Conservation (phyloP, 2,329 filamentous ascomycete genomes). For the Fusarium mundagurra region DNA sequence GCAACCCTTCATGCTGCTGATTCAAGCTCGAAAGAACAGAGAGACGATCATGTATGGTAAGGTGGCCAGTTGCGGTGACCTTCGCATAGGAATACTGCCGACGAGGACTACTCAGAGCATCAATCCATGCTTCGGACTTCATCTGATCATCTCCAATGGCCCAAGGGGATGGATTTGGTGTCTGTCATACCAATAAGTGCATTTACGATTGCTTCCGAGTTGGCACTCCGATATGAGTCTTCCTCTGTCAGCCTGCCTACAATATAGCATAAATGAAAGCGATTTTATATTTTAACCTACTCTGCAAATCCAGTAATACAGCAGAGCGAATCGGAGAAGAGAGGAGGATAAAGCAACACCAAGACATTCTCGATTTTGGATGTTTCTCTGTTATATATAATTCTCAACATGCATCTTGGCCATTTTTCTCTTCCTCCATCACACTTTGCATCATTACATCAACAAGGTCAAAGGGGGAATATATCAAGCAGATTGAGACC, state of each 20-base stretch:
- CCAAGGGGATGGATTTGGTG: background rate
- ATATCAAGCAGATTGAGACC: background rate
- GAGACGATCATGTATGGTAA: background rate
- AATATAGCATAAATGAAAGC: background rate
- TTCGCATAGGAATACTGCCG: background rate
- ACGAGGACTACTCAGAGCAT: background rate
- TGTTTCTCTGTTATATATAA: background rate
- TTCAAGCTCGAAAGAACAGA: background rate
- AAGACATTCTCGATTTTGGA: accelerated
- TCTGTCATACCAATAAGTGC: background rate
- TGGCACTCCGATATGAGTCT: background rate
- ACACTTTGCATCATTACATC: too few species aligned
- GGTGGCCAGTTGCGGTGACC: background rate
- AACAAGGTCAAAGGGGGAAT: background rate
- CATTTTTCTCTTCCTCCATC: background rate
- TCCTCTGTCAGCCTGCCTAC: background rate
- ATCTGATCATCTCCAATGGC: background rate
- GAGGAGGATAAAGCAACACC: accelerated
- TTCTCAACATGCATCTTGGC: background rate
- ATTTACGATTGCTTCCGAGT: background rate
- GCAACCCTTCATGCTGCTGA: background rate
- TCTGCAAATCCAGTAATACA: background rate
- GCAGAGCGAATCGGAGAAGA: background rate
- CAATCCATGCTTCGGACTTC: background rate
- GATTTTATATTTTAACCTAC: accelerated